Conservation (phyloP, 192 early-diverging fungal genomes). For the Rhizoclosmatium sp. region DNA sequence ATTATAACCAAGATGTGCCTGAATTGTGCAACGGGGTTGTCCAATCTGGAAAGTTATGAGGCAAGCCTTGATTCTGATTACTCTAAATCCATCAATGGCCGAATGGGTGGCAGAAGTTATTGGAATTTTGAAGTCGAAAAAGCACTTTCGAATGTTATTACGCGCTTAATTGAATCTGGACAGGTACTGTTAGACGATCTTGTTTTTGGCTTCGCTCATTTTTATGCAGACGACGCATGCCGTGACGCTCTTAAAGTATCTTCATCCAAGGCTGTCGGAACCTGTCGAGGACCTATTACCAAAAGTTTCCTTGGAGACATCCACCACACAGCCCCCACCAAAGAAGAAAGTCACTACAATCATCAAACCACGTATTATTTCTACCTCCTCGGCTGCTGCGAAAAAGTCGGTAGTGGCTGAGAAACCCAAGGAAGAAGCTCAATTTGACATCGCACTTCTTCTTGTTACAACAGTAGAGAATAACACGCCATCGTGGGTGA, state of each 20-base stretch:
- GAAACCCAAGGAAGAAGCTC: too few relatives aligned
- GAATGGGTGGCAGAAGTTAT: not conserved
- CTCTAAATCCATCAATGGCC: not conserved
- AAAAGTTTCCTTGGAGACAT: too few relatives aligned
- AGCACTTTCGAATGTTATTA: conserved; percentile 18
- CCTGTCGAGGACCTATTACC: not conserved
- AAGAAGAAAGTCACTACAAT: too few relatives aligned
- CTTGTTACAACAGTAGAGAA: too few relatives aligned
- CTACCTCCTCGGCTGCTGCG: too few relatives aligned
- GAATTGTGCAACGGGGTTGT: not conserved
- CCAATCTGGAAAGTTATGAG: not conserved
- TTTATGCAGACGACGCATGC: not conserved
- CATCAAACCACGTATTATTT: too few relatives aligned
- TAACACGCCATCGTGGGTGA: too few relatives aligned
- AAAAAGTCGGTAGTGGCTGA: too few relatives aligned
- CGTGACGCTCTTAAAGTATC: not conserved
- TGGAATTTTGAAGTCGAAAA: conserved; percentile 31
- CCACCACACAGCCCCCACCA: not conserved
- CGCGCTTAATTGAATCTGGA: conserved; percentile 6
- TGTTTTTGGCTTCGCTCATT: not conserved
- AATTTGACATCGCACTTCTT: too few relatives aligned
- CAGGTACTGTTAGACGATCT: not conserved
- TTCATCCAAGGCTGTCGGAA: conserved; percentile 11
- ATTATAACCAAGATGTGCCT: not conserved
- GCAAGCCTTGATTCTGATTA: not conserved